These are phyloP conservation scores for Salix arbutifolia DNA, from an alignment of 345 rosid genomes.

Conservation along the genomic window DNA sequence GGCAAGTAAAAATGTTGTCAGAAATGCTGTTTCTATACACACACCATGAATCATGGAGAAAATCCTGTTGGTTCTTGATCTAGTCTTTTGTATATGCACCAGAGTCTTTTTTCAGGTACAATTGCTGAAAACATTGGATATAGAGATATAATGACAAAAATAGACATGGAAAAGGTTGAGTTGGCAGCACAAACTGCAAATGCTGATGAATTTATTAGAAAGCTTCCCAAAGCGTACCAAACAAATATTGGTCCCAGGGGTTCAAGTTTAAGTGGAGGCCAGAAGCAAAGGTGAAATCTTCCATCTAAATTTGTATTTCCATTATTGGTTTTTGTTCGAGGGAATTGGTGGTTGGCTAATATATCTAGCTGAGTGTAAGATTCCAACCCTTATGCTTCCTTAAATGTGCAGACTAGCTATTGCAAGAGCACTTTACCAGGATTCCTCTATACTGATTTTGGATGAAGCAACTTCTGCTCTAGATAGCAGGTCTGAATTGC, in stretches of 20 bases:
- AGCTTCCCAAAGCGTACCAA: constrained; percentile 69
- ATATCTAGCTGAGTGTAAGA: background rate
- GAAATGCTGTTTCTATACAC: background rate
- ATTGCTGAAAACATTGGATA: constrained; percentile 93
- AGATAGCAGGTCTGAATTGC: constrained; percentile 78
- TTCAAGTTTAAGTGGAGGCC: constrained; percentile 90
- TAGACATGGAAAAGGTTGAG: constrained; percentile 79
- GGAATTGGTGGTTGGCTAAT: background rate
- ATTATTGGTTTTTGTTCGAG: background rate
- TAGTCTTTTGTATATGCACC: constrained; percentile 16
- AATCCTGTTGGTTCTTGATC: constrained; percentile 12
- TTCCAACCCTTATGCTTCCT: background rate
- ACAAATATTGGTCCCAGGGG: constrained; percentile 86
- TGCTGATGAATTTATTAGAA: constrained; percentile 82
- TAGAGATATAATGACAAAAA: constrained; percentile 53
- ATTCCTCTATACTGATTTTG: constrained; percentile 70
- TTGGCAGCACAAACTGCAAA: constrained; percentile 65
- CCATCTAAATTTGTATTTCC: background rate
- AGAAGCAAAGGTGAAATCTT: constrained; percentile 71
- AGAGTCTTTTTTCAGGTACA: constrained; percentile 93
- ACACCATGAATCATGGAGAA: background rate
- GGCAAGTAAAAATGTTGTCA: background rate
- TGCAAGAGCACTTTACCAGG: constrained; percentile 86
- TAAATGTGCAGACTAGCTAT: constrained; percentile 67
- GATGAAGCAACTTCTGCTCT: constrained; percentile 99